Conservation (phyloP, 2,329 filamentous ascomycete genomes). For the Drechslerella dactyloides region DNA sequence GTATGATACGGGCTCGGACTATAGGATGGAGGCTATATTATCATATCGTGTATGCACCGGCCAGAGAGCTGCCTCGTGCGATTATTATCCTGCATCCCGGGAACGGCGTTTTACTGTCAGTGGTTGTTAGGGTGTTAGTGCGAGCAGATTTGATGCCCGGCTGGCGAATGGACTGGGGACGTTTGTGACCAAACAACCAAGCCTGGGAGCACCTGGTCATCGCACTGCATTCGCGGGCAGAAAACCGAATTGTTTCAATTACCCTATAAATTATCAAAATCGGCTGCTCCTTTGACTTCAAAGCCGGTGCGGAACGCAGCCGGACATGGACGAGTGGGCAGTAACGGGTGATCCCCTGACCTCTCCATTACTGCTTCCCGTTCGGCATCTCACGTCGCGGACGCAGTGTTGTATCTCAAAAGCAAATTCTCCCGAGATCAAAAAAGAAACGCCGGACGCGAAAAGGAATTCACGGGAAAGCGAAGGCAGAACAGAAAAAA, state of each 20-base stretch:
- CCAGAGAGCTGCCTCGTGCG: constrained; percentile 5
- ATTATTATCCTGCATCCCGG: constrained; percentile 3
- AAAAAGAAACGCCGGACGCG: constrained; percentile 2
- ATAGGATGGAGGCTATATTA: constrained; percentile 1
- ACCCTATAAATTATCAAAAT: constrained; percentile 22
- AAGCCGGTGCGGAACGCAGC: constrained; percentile 9
- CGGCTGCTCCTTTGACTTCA: constrained; percentile 11
- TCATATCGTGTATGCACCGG: background rate
- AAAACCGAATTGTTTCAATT: constrained; percentile 49
- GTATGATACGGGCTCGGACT: constrained; percentile 1
- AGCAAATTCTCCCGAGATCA: background rate
- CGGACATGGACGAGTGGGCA: constrained; percentile 40
- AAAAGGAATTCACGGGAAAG: background rate
- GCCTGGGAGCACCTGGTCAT: constrained; percentile 39
- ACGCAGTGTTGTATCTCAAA: background rate
- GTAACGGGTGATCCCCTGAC: constrained; percentile 45
- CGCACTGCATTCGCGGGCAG: constrained; percentile 35
- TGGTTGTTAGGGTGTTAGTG: background rate
- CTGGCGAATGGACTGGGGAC: constrained; percentile 12
- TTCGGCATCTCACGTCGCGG: constrained; percentile 23
- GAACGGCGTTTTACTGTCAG: background rate
- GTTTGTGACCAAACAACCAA: constrained; percentile 39
- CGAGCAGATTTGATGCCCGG: background rate
- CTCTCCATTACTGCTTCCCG: constrained; percentile 17
- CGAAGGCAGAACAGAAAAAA: constrained; percentile 40